Base-by-base conservation (phyloP, 257 asterid genomes). In the Capsicum rhomboideum region DNA sequence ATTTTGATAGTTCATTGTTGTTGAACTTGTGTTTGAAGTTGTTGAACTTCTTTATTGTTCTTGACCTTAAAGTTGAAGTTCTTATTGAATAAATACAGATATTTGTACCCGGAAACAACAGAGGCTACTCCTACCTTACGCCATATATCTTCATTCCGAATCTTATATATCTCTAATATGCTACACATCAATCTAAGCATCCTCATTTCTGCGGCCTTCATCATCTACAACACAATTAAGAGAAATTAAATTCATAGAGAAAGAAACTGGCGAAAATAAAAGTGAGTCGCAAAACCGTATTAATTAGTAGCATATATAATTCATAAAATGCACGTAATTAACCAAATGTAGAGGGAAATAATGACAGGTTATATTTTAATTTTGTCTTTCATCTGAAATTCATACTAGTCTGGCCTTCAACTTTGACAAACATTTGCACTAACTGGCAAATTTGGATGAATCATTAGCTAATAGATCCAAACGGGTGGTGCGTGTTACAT, bases 401-500 rank as follows among this genome's bases (percentile, higher is more conserved):
- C 54, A 26, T 21, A 34, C 56, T 6, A 37, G 5, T 16, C 28
- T 17, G 46, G n/a, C 52, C 8, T 29, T 21, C 29, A 56, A 79
- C 59, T 13, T 81, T 85, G 63, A 80, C 84, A 72, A 82, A 59
- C 46, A 16, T 63, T 74, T 78, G 46, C 20, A 78, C 49, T 20
- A 64, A 81, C 28, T 44, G 90, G 63, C 88, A 86, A 75, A 80
- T 52, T 64, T 85, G 18, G 26, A 84, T 79, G 9, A 63, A 83
- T 56, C 64, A 77, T 17, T 68, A 80, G 54, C 44, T 28, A 53
- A 7, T 20, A 68, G 10, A 53, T 34, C 37, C 69, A 77, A 80
- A 56, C 40, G 82, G 71, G 89, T 85, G 92, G 91, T 87, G 87
- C 84, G 71, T 55, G 78, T 80, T 81, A 72, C 52, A 83, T 55